Base-by-base conservation (phyloP, 2,329 filamentous ascomycete species). In the Nemania diffusa region DNA sequence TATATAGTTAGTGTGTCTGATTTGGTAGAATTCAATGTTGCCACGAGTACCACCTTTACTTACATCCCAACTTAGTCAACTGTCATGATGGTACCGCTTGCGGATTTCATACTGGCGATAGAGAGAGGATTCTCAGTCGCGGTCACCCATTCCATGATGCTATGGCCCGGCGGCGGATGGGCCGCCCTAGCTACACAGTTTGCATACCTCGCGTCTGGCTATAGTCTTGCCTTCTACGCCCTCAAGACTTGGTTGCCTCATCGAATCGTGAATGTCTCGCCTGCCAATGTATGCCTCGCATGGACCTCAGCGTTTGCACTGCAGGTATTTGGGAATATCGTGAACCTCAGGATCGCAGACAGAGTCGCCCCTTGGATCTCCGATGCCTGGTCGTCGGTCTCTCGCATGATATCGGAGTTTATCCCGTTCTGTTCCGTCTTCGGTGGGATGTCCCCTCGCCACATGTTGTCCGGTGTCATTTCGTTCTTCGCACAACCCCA, bases 401-500 rank as follows among this genome's bases (percentile, higher is more conserved):
- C 8, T 20, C 22, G 11, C 24, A 2, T 40, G 15, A 11, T 55
- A 20, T 34, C 15, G 29, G 32, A 27, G 15, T 9, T 22, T 24
- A 3, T 29, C 7, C 24, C 32, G 11, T 2, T 55, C 40, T 46
- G 22, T 20, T 27, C 27, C 20, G 15, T 51, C 17, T n/a, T 34
- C 13, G 22, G n/a, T 27, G 27, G 46, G 50, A n/a, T 24, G n/a
- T 44, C n/a, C 20, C 37, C 17, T 17, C 13, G 24, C 11, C 40
- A 50, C n/a, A 20, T 27, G 9, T 5, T 26, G 50, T 15, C 34
- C 15, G 24, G 13, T 7, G 17, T 5, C 15, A 52, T 27, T 20
- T 24, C 57, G 2, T 65, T 52, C 57, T 52, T 61, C 9, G 26
- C 34, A 3, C 57, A 61, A 24, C 34, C 51, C 17, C 51, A 65